Evolutionary conservation across 2,329 filamentous ascomycete species (phyloP).

Genomic region (Pseudocercospora eumusae): DNA sequence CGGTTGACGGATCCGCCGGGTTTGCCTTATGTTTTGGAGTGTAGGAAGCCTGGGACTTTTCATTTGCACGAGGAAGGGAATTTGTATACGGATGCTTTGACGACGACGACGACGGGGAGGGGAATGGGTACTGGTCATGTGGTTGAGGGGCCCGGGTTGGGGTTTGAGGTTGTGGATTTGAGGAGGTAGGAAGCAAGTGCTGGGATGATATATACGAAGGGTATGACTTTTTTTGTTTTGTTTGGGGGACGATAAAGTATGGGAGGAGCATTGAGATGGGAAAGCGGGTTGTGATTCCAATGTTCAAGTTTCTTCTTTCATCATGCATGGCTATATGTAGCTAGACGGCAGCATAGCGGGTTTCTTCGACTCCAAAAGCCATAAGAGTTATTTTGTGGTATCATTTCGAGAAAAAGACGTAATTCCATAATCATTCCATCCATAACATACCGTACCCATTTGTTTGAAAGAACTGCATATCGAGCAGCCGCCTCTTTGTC

Average conservation of each 20-base stretch:
- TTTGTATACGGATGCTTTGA: conserved; percentile 72
- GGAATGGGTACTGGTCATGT: conserved; percentile 54
- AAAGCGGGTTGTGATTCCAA: not conserved
- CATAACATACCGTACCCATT: not conserved
- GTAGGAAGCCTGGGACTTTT: conserved; percentile 76
- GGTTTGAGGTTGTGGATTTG: conserved; percentile 68
- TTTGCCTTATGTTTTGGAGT: conserved; percentile 78
- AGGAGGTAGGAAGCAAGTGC: conserved; percentile 33
- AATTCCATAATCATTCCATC: not conserved
- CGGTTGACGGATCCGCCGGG: conserved; percentile 91
- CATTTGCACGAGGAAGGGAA: conserved; percentile 73
- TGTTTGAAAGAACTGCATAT: conserved; percentile 1
- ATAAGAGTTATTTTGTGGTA: conserved; percentile 1
- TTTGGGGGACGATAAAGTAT: not conserved
- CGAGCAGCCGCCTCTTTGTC: not conserved
- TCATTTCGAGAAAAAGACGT: conserved; percentile 1
- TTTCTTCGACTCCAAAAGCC: not conserved
- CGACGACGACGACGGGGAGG: conserved; percentile 34
- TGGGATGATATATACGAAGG: not conserved
- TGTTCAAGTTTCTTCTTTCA: not conserved
- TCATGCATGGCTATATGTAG: conserved; percentile 10
- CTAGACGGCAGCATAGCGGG: not conserved
- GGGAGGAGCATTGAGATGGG: not conserved
- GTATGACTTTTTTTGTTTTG: no score
- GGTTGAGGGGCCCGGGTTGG: conserved; percentile 57